Percentiles rank a stretch among this genome's conserved stretches.
Conservation (phyloP, 1,284 basidiomycete genomes). For the Naganishia sp. region DNA sequence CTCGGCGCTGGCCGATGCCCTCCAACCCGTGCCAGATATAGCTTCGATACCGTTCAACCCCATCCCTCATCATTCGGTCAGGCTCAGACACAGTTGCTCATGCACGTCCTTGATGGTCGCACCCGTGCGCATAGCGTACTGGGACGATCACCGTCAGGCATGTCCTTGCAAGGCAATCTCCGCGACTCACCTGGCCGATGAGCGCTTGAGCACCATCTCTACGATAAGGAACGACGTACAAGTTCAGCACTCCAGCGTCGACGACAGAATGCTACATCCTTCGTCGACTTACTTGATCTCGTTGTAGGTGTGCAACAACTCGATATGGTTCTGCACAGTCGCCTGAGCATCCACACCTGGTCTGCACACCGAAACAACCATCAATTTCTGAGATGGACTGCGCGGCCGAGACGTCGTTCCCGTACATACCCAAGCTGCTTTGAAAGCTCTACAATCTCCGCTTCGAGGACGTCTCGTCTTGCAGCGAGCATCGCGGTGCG, state of each 20-base stretch:
- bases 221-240: background rate
- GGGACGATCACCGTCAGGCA: background rate
- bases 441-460: conserved; percentile 9
- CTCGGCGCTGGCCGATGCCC: conserved; percentile 1
- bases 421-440: conserved; percentile 12
- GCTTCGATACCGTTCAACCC: conserved; percentile 2
- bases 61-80: conserved; percentile 37
- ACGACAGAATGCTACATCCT: too few species aligned
- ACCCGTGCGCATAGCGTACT: conserved; percentile 48
- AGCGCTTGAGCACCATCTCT: conserved; percentile 48
- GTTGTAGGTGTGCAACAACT: conserved; percentile 51
- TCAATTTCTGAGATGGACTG: background rate
- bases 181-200: conserved; percentile 45
- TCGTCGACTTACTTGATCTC: conserved; percentile 45
- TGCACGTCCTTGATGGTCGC: conserved; percentile 48
- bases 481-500: background rate
- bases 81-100: conserved; percentile 44
- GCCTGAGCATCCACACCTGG: conserved; percentile 43
- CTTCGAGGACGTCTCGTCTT: conserved; percentile 4
- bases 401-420: background rate
- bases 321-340: conserved; percentile 47
- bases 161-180: background rate
- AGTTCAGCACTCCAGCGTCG: background rate
- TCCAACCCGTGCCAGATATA: conserved; percentile 4
- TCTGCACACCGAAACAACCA: background rate